Conservation (phyloP, 2,329 filamentous ascomycete species). For the Apiospora koreana region DNA sequence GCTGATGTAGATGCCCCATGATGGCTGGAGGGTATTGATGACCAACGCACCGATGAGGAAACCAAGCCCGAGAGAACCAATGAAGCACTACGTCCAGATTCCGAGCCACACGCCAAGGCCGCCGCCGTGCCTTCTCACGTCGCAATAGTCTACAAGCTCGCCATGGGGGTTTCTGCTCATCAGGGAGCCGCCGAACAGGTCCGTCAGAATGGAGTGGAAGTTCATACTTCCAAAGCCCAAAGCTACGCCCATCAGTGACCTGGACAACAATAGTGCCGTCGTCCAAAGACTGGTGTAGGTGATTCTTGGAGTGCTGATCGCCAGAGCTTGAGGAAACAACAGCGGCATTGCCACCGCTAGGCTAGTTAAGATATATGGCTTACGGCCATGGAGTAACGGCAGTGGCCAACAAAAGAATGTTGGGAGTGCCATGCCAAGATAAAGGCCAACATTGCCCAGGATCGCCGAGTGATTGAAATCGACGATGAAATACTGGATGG, state of each 20-base stretch:
- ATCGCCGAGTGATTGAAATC: constrained; percentile 69
- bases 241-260: constrained; percentile 66
- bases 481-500: constrained; percentile 75
- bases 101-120: constrained; percentile 81
- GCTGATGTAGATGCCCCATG: constrained; percentile 76
- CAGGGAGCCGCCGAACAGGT: constrained; percentile 75
- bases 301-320: constrained; percentile 57
- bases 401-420: constrained; percentile 74
- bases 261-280: constrained; percentile 61
- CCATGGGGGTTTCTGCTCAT: constrained; percentile 74
- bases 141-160: constrained; percentile 66
- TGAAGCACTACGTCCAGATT: constrained; percentile 76
- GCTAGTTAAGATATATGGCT: constrained; percentile 72
- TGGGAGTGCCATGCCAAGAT: constrained; percentile 68
- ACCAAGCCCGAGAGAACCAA: constrained; percentile 70
- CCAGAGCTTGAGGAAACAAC: constrained; percentile 73
- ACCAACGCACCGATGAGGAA: constrained; percentile 72
- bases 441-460: constrained; percentile 73
- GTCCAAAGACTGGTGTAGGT: constrained; percentile 58
- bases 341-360: constrained; percentile 71
- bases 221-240: constrained; percentile 80
- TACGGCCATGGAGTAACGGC: constrained; percentile 73
- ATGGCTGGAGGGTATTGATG: constrained; percentile 63
- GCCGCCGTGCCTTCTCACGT: constrained; percentile 73
- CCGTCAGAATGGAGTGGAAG: constrained; percentile 68